Evolutionary conservation across 140 eudicot genomes (phyloP), one percentile per base, ranked within the genome.

Genomic region (Senecio squalidus): DNA sequence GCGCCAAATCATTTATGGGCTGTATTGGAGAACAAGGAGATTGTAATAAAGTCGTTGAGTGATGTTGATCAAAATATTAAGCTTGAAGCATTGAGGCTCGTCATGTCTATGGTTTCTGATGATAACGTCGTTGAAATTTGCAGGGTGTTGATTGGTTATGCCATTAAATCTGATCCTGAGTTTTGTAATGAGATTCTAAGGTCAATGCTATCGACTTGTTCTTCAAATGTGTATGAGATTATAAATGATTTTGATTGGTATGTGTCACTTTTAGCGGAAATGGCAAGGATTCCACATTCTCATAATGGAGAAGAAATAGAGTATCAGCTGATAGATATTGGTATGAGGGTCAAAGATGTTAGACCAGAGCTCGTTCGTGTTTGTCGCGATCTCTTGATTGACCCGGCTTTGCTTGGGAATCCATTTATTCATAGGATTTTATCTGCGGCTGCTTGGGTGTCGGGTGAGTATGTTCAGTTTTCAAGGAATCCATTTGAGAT

Each of bases 331-430:
- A 72, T 86, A 48, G 98, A 90, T 78, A 86, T 86, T 72, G 94
- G 98, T 31, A 78, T 86, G 85, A 76, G 98, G 79, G 98, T 90
- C 48, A 83, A 74, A 64, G 98, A 86, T 74, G 98, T 79, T 36
- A 86, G 98, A 59, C 71, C 73, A 15, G 82, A 74, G 45, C 98
- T 90, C 50, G 91, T 90, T 51, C 84, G 70, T 58, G 88, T 86
- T 40, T 71, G 80, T 18, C 90, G 98, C 16, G 85, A 78, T 39
- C 67, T 90, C 7, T 81, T 90, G 39, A 86, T 83, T 57, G 98
- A 90, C 70, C 98, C 98, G 16, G 98, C 98, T 44, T 72, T 90
- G 55, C 88, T 90, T 53, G 98, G 98, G 4, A 90, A 86, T 64
- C 91, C 88, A 44, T 86, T 69, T 72, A 51, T 90, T 38, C 88